Evolutionary conservation across 1,284 basidiomycete species (phyloP).

Genomic region (Trichosporon sp.): DNA sequence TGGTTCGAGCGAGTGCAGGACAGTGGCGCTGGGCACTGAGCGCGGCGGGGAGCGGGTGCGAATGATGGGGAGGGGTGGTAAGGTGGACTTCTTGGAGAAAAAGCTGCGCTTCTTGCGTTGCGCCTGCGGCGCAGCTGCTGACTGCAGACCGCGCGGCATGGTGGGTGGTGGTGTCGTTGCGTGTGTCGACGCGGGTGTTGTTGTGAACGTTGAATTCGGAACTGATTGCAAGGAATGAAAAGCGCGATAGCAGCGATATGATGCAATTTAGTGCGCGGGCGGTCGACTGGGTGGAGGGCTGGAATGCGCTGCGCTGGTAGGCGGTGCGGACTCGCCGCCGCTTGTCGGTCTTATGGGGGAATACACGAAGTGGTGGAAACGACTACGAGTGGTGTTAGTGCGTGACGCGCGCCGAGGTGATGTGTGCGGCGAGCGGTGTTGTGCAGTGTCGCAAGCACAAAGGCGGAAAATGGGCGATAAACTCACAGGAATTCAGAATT

Average conservation of each 20-base stretch:
- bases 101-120: conserved; percentile 16
- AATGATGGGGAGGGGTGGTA: conserved; percentile 10
- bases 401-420: background rate
- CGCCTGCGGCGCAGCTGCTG: conserved; percentile 4
- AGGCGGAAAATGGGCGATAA: conserved; percentile 3
- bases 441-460: background rate
- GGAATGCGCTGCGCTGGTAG: background rate
- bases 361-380: background rate
- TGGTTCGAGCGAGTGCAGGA: conserved; percentile 20
- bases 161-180: background rate
- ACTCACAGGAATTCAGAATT: conserved; percentile 6
- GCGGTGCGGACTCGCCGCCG: background rate
- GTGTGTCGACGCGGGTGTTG: background rate
- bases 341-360: background rate
- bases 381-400: background rate
- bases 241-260: background rate
- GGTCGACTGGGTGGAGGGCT: background rate
- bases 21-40: conserved; percentile 13
- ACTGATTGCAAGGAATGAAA: background rate
- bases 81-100: conserved; percentile 13
- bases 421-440: background rate
- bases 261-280: background rate
- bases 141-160: conserved; percentile 8
- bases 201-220: background rate
- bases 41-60: conserved; percentile 11